Percentiles rank a stretch among this genome's conserved stretches.
Evolutionary conservation across 331 rosid species (phyloP).

Genomic region (Phaseolus coccineus): DNA sequence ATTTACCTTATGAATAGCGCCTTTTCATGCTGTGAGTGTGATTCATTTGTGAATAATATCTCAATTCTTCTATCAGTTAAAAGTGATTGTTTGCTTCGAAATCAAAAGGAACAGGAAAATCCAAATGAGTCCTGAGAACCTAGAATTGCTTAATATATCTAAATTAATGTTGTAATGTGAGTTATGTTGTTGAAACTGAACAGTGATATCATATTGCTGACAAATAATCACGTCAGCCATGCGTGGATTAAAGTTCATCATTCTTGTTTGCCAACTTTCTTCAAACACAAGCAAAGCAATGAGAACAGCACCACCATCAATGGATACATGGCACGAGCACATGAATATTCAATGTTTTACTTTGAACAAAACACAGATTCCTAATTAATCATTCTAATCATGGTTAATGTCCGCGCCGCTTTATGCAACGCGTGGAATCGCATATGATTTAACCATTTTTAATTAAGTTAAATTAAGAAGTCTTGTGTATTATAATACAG

Average conservation of each 20-base stretch:
- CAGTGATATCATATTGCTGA: not conserved
- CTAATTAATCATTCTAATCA: conserved; percentile 44
- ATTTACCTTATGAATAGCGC: no score
- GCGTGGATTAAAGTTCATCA: conserved; percentile 56
- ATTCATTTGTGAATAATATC: no score
- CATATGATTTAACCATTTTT: conserved; percentile 49
- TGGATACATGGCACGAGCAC: conserved; percentile 8
- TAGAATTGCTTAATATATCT: no score
- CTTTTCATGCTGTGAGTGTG: no score
- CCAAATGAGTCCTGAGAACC: no score
- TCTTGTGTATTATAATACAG: not conserved
- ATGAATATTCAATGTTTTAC: conserved; percentile 31
- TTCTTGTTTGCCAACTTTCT: conserved; percentile 48
- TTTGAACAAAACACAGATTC: conserved; percentile 13
- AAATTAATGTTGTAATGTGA: no score
- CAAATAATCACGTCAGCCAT: conserved; percentile 46
- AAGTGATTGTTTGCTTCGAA: no score
- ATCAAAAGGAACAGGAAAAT: no score
- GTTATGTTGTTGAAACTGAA: no score
- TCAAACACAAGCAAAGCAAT: conserved; percentile 58
- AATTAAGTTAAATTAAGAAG: not conserved
- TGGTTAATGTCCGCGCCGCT: conserved; percentile 46
- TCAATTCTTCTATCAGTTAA: no score
- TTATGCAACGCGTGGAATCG: conserved; percentile 50
- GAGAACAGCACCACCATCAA: conserved; percentile 30